Evolutionary conservation across 768 basidiomycete species (phyloP).

Genomic region (Dioszegia hungarica): DNA sequence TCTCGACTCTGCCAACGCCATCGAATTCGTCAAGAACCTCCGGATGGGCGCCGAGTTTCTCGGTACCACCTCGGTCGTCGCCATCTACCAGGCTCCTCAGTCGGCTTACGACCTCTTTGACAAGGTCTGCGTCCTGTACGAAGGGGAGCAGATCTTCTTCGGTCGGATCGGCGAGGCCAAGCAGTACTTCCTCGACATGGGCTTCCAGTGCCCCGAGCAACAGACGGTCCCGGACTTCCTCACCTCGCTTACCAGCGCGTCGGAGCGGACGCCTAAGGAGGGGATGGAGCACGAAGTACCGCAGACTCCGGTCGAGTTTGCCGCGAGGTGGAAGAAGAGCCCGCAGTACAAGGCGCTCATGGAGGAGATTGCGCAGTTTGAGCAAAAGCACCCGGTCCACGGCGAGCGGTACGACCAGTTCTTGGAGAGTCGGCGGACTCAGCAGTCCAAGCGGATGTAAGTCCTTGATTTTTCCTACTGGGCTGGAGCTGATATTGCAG

Average conservation of each 20-base stretch:
- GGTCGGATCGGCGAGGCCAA: constrained; percentile 51
- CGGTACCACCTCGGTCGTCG: constrained; percentile 52
- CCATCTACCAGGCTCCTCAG: constrained; percentile 54
- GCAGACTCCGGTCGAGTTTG: constrained; percentile 63
- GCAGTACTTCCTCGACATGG: constrained; percentile 54
- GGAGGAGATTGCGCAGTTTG: constrained; percentile 59
- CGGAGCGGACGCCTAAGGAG: constrained; percentile 72
- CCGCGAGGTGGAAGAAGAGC: constrained; percentile 52
- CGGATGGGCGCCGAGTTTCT: constrained; percentile 52
- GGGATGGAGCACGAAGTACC: constrained; percentile 60
- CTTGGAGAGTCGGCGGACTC: constrained; percentile 60
- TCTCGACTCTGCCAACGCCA: constrained; percentile 51
- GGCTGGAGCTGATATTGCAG: constrained; percentile 64
- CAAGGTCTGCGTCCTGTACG: constrained; percentile 55
- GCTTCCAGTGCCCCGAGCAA: constrained; percentile 53
- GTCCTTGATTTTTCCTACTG: constrained; percentile 68
- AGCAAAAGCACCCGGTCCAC: constrained; percentile 49
- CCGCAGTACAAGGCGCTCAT: constrained; percentile 55
- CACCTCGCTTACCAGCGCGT: constrained; percentile 61
- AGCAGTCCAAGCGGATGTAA: constrained; percentile 69
- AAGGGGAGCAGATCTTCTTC: constrained; percentile 56
- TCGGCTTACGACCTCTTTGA: constrained; percentile 54
- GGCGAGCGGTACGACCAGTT: constrained; percentile 61
- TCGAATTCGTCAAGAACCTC: constrained; percentile 55
- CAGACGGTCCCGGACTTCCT: constrained; percentile 56